Conservation (phyloP, 1,139 yeast species). For the Candida albicans region DNA sequence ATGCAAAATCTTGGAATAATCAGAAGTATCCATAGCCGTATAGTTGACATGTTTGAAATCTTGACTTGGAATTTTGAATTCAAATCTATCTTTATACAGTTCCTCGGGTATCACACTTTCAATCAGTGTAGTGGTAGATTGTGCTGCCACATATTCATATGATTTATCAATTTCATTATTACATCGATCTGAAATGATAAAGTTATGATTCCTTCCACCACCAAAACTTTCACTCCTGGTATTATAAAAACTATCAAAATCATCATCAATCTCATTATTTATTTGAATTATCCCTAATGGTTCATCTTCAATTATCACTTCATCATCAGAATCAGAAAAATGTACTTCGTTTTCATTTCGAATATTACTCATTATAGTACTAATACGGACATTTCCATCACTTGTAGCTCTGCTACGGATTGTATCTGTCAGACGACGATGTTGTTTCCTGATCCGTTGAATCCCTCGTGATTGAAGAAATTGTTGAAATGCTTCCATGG, state of each 20-base stretch:
- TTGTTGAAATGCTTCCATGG: conserved; percentile 3
- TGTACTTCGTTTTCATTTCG: conserved; percentile 12
- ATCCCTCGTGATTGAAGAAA: conserved; percentile 3
- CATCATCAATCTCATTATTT: conserved; percentile 16
- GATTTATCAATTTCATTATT: conserved; percentile 6
- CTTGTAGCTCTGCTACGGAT: conserved; percentile 10
- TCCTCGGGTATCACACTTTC: background rate
- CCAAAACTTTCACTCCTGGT: conserved; percentile 25
- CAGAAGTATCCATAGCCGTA: conserved; percentile 18
- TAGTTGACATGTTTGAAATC: conserved; percentile 18
- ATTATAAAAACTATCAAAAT: conserved; percentile 28
- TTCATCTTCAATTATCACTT: conserved; percentile 5
- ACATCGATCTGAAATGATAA: conserved; percentile 4
- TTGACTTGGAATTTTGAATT: conserved; percentile 3
- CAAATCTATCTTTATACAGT: background rate
- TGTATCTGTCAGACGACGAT: conserved; percentile 2
- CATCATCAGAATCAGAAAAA: conserved; percentile 2
- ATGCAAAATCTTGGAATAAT: conserved; percentile 24
- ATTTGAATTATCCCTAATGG: conserved; percentile 7
- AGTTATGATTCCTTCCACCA: conserved; percentile 1
- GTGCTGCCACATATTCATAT: conserved; percentile 6
- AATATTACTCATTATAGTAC: conserved; percentile 6
- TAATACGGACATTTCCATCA: conserved; percentile 11
- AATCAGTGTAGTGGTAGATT: background rate
- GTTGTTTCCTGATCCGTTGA: background rate